Percentiles rank a stretch among this genome's conserved stretches.
phyloP scores from a whole-genome alignment of 805 yeast species.

The Candida insectalens region DNA sequence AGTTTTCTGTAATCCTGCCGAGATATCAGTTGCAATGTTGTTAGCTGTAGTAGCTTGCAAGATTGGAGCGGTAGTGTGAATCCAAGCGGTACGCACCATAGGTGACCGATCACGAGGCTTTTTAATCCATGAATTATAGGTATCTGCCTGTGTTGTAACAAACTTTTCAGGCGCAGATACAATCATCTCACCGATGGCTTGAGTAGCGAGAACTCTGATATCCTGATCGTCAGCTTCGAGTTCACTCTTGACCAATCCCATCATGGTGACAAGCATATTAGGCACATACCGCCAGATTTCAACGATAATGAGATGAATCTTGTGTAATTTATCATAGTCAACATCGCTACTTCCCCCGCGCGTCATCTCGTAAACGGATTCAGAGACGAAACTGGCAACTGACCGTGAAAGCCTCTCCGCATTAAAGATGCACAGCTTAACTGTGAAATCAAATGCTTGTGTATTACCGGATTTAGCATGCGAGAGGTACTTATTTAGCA shows the following conservation, averaged over 20 bases:
- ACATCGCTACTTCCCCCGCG: slow-evolving; percentile 12
- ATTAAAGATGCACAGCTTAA: slow-evolving; percentile 59
- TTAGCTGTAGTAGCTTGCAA: slow-evolving; percentile 32
- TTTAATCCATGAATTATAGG: slow-evolving; percentile 65
- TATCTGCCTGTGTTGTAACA: slow-evolving; percentile 42
- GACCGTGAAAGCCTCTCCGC: slow-evolving; percentile 67
- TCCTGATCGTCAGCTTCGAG: slow-evolving; percentile 59
- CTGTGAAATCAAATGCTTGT: slow-evolving; percentile 57
- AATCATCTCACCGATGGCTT: slow-evolving; percentile 60
- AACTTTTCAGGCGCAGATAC: slow-evolving; percentile 49
- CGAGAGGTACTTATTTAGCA: slow-evolving; percentile 52
- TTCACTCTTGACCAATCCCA: slow-evolving; percentile 76
- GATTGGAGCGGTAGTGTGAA: slow-evolving; percentile 41
- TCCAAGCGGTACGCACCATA: slow-evolving; percentile 62
- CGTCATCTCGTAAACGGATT: slow-evolving; percentile 48
- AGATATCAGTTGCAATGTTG: slow-evolving; percentile 40
- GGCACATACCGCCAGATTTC: slow-evolving; percentile 76
- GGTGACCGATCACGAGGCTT: slow-evolving; percentile 64
- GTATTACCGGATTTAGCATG: slow-evolving; percentile 25
- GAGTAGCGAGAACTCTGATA: slow-evolving; percentile 60
- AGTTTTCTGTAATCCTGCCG: slow-evolving; percentile 54
- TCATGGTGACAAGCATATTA: slow-evolving; percentile 58
- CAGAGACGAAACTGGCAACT: slow-evolving; percentile 72
- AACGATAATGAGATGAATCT: slow-evolving; percentile 52
- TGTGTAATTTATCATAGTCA: slow-evolving; percentile 34